Evolutionary conservation across 2,329 filamentous ascomycete species (phyloP).

Genomic region (Ceratocystis ficicola): DNA sequence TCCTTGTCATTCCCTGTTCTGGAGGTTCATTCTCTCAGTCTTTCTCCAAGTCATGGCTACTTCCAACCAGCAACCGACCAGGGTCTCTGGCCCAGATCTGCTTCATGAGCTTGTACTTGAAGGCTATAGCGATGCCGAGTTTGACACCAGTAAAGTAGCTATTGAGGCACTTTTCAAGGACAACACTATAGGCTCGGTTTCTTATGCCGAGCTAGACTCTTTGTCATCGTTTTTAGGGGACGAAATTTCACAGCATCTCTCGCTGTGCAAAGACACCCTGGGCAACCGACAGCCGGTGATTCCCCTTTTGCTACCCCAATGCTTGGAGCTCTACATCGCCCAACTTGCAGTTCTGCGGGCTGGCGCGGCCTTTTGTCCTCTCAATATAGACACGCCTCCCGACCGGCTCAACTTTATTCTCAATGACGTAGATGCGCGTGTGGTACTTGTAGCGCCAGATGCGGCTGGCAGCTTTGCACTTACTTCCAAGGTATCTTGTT

Average conservation of each 20-base stretch:
- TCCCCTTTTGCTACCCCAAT: slow-evolving; percentile 67
- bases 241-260: neutral
- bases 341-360: slow-evolving; percentile 67
- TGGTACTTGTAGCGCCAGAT: slow-evolving; percentile 52
- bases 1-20: neutral
- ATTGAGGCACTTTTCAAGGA: neutral
- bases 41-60: neutral
- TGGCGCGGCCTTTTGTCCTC: slow-evolving; percentile 74
- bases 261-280: neutral
- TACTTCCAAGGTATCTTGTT: neutral
- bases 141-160: neutral
- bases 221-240: neutral
- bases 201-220: slow-evolving; percentile 3
- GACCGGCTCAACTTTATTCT: slow-evolving; percentile 73
- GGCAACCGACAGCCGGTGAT: slow-evolving; percentile 38
- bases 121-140: neutral
- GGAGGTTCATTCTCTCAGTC: neutral
- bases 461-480: slow-evolving; percentile 28
- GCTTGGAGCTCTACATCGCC: slow-evolving; percentile 62
- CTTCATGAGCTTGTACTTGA: slow-evolving; percentile 47
- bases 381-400: slow-evolving; percentile 63
- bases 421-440: slow-evolving; percentile 56
- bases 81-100: slow-evolving; percentile 35
- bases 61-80: slow-evolving; percentile 34
- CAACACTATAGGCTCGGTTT: neutral